Evolutionary conservation across 192 early-diverging fungal genomes (phyloP).

Genomic region (Coemansia sp.): DNA sequence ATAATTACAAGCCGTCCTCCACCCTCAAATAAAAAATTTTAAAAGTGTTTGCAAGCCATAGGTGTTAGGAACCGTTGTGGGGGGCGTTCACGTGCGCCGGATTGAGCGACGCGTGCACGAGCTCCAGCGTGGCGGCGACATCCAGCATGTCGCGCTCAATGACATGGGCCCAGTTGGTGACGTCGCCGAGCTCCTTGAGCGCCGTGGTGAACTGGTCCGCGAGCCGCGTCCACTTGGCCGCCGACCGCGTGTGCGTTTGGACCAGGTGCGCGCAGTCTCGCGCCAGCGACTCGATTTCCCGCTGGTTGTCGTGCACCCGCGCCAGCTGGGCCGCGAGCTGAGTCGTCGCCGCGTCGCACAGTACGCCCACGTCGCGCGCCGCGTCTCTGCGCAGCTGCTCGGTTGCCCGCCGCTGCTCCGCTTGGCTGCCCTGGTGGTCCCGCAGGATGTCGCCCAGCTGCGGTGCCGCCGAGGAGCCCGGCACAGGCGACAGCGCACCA

Average conservation of each 20-base stretch:
- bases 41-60: too few species aligned
- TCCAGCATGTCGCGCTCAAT: slow-evolving; percentile 81
- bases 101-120: slow-evolving; percentile 42
- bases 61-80: too few species aligned
- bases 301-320: slow-evolving; percentile 33
- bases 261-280: slow-evolving; percentile 39
- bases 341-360: slow-evolving; percentile 41
- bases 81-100: neutral
- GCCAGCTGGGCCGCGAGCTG: slow-evolving; percentile 24
- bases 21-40: neutral
- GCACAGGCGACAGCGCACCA: neutral
- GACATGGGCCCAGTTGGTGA: slow-evolving; percentile 78
- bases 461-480: neutral
- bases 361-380: slow-evolving; percentile 29
- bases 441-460: slow-evolving; percentile 35
- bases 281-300: slow-evolving; percentile 37
- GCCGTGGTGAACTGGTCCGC: slow-evolving; percentile 71
- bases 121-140: slow-evolving; percentile 62
- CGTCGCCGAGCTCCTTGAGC: slow-evolving; percentile 85
- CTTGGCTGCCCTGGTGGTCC: slow-evolving; percentile 30
- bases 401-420: slow-evolving; percentile 25
- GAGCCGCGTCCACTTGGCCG: slow-evolving; percentile 73
- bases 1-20: neutral
- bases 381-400: slow-evolving; percentile 38
- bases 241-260: slow-evolving; percentile 40